Evolutionary conservation across 139 green algal genomes (phyloP).

Genomic region (Zygnema circumcarinatum): DNA sequence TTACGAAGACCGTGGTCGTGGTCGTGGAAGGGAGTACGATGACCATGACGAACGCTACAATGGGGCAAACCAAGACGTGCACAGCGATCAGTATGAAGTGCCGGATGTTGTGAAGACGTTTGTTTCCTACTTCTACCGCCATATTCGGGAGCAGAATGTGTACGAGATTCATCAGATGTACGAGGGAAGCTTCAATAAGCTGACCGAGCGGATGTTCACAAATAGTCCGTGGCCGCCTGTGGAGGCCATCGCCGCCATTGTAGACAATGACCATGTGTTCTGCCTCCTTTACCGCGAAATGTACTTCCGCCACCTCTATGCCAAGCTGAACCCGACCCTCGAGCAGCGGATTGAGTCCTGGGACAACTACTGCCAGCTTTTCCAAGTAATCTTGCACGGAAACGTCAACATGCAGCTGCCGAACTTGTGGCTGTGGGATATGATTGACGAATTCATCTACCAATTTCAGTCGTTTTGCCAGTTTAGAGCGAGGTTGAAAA

Average conservation of each 20-base stretch:
- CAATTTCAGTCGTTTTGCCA: conserved; percentile 94
- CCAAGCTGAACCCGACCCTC: conserved; percentile 75
- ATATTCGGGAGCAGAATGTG: conserved; percentile 90
- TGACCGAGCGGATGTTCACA: conserved; percentile 97
- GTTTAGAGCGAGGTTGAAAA: conserved; percentile 77
- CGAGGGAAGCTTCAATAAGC: conserved; percentile 88
- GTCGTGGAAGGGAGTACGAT: not conserved
- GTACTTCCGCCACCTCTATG: conserved; percentile 96
- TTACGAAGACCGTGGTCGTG: not conserved
- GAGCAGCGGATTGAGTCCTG: conserved; percentile 85
- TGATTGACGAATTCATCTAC: conserved; percentile 99
- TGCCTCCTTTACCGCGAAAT: conserved; percentile 98
- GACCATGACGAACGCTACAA: no score
- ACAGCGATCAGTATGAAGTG: not conserved
- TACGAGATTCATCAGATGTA: conserved; percentile 97
- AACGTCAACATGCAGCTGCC: conserved; percentile 99
- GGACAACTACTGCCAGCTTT: conserved; percentile 85
- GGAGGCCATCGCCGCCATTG: conserved; percentile 78
- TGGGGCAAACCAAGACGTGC: not conserved
- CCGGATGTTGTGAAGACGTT: conserved; percentile 91
- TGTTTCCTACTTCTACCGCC: conserved; percentile 94
- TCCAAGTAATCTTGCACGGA: conserved; percentile 82
- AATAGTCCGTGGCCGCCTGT: conserved; percentile 82
- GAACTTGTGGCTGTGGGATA: conserved; percentile 98
- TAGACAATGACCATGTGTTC: conserved; percentile 98